A percentile compares a stretch with the other conserved stretches of the same genome.
Conservation (phyloP, 1,284 basidiomycete genomes). For the Tylopilus sp. region DNA sequence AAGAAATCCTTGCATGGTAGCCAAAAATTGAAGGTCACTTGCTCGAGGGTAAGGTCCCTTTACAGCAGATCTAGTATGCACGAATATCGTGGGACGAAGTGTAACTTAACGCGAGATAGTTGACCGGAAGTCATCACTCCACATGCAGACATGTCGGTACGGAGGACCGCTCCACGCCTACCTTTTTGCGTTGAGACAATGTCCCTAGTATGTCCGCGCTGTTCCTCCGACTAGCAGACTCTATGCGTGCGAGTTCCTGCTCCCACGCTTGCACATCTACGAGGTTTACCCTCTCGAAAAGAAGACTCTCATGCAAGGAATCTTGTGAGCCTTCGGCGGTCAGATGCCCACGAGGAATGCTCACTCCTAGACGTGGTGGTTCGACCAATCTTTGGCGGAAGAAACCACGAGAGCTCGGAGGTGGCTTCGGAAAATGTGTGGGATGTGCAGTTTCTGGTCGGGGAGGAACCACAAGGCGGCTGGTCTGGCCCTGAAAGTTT, state of each 20-base stretch:
- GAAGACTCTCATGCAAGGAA: conserved; percentile 15
- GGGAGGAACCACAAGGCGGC: conserved; percentile 13
- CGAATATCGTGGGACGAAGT: conserved; percentile 2
- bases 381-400: conserved; percentile 26
- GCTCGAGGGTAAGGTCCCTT: neutral
- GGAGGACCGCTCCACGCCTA: conserved; percentile 20
- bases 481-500: conserved; percentile 17
- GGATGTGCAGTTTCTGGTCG: conserved; percentile 33
- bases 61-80: conserved; percentile 10
- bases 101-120: conserved; percentile 11
- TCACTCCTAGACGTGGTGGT: conserved; percentile 21
- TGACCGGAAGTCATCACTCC: conserved; percentile 21
- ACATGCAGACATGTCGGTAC: conserved; percentile 29
- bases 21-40: too few species aligned
- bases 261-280: conserved; percentile 66
- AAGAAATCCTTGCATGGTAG: too few species aligned
- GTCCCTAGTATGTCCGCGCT: conserved; percentile 59
- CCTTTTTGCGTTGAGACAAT: conserved; percentile 45
- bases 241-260: conserved; percentile 68
- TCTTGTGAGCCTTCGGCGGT: conserved; percentile 24
- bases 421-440: conserved; percentile 13
- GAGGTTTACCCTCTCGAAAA: conserved; percentile 32
- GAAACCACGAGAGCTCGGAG: conserved; percentile 12
- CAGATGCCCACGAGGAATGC: conserved; percentile 32
- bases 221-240: conserved; percentile 56